Evolutionary conservation across 345 rosid species (phyloP).

Genomic region (Gossypium longicalyx): DNA sequence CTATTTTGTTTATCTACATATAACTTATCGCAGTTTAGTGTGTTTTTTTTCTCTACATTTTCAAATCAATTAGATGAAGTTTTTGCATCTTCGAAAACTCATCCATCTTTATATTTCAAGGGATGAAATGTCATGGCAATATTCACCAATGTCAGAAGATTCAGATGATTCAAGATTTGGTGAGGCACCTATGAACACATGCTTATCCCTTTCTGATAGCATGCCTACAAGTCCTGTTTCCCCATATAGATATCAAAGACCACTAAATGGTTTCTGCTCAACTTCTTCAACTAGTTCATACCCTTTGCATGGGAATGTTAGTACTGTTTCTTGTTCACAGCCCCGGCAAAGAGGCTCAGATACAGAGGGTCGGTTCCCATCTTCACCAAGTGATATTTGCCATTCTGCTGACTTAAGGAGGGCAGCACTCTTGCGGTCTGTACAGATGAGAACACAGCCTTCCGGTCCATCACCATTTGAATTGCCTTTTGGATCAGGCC

Average conservation of each 20-base stretch:
- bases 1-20: not conserved
- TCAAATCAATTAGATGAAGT: not conserved
- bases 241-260: conserved; percentile 64
- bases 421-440: conserved; percentile 88
- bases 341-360: conserved; percentile 76
- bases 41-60: not conserved
- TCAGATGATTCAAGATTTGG: conserved; percentile 65
- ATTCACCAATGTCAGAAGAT: conserved; percentile 96
- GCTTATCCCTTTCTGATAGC: conserved; percentile 69
- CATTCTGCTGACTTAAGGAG: conserved; percentile 90
- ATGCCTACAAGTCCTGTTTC: conserved; percentile 82
- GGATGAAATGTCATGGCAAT: conserved; percentile 79
- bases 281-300: conserved; percentile 32
- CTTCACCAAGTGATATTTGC: conserved; percentile 97
- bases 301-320: conserved; percentile 29
- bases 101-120: conserved; percentile 27
- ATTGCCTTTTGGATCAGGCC: conserved; percentile 41
- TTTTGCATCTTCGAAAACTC: not conserved
- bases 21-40: not conserved
- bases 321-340: conserved; percentile 35
- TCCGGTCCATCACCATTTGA: conserved; percentile 38
- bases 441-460: conserved; percentile 91
- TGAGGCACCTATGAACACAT: conserved; percentile 42
- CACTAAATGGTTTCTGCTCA: conserved; percentile 42
- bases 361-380: conserved; percentile 88